These are phyloP conservation scores for Chalciporus chontae DNA, from an alignment of 768 basidiomycete genomes.

Conservation along the genomic window DNA sequence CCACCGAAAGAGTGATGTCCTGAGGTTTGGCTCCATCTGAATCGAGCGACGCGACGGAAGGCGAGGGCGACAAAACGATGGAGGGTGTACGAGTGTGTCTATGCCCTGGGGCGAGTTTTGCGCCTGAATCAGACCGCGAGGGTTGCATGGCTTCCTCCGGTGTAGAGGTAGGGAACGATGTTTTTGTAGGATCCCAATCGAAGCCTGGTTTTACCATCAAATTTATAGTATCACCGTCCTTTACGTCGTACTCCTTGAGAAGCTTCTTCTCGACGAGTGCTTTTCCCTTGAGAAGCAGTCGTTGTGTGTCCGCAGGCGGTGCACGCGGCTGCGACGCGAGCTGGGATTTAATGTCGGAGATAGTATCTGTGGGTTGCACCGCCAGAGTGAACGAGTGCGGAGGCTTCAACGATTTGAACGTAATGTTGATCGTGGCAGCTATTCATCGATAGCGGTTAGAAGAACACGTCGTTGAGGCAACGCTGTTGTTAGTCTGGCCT, in stretches of 20 bases:
- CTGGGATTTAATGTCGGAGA: slow-evolving; percentile 73
- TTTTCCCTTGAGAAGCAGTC: slow-evolving; percentile 92
- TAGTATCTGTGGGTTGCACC: slow-evolving; percentile 77
- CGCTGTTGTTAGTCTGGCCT: neutral
- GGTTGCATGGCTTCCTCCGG: slow-evolving; percentile 20
- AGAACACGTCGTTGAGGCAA: slow-evolving; percentile 1
- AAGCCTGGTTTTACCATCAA: slow-evolving; percentile 81
- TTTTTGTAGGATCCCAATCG: slow-evolving; percentile 55
- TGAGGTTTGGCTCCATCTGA: slow-evolving; percentile 39
- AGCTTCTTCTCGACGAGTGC: slow-evolving; percentile 86
- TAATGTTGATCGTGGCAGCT: slow-evolving; percentile 50
- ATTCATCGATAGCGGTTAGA: slow-evolving; percentile 9
- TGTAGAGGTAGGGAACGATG: slow-evolving; percentile 23
- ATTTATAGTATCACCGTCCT: slow-evolving; percentile 78
- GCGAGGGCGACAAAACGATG: slow-evolving; percentile 75
- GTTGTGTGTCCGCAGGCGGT: slow-evolving; percentile 76
- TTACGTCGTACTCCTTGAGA: slow-evolving; percentile 84
- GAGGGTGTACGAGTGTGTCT: slow-evolving; percentile 70
- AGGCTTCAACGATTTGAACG: slow-evolving; percentile 92
- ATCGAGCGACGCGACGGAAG: slow-evolving; percentile 43
- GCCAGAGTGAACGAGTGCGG: slow-evolving; percentile 68
- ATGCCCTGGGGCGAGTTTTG: slow-evolving; percentile 30
- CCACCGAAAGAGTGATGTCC: slow-evolving; percentile 69
- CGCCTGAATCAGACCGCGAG: slow-evolving; percentile 18
- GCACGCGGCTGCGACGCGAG: slow-evolving; percentile 65